Percentiles rank a stretch among this genome's conserved stretches.
Evolutionary conservation across 768 basidiomycete genomes (phyloP).

Genomic region (Psilocybe subaeruginosa): DNA sequence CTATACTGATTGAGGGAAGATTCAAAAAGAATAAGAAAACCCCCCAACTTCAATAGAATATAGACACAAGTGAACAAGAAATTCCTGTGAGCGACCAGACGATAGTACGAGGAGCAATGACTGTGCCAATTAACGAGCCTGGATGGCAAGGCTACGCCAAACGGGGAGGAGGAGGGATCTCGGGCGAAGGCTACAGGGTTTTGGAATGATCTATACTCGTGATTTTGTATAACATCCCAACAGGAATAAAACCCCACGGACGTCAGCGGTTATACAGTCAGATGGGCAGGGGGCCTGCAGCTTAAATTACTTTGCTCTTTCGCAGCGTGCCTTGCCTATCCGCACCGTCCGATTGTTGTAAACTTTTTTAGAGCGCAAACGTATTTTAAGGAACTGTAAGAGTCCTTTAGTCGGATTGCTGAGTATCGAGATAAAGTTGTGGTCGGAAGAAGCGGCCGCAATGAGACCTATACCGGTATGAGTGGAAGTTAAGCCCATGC

Average conservation of each 20-base stretch:
- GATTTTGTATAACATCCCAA: slow-evolving; percentile 6
- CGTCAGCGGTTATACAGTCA: background rate
- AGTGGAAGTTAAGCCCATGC: background rate
- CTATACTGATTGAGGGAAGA: background rate
- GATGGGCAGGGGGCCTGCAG: background rate
- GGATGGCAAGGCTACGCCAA: background rate
- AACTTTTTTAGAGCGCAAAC: background rate
- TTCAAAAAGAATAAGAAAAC: background rate
- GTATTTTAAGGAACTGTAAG: background rate
- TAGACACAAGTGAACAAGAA: background rate
- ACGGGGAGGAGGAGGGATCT: background rate
- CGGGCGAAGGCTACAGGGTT: background rate
- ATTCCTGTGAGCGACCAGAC: background rate
- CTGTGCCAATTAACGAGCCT: background rate
- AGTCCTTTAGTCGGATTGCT: background rate
- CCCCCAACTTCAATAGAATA: background rate
- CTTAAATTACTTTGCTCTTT: slow-evolving; percentile 4
- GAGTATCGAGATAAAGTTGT: background rate
- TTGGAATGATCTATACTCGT: background rate
- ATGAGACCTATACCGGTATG: background rate
- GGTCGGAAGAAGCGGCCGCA: background rate
- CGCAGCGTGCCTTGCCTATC: background rate
- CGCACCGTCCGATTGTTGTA: background rate
- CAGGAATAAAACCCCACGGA: slow-evolving; percentile 1
- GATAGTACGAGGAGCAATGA: background rate